Evolutionary conservation across 768 basidiomycete genomes (phyloP), one percentile per base, ranked within the genome.

Genomic region (Naganishia kalamii): DNA sequence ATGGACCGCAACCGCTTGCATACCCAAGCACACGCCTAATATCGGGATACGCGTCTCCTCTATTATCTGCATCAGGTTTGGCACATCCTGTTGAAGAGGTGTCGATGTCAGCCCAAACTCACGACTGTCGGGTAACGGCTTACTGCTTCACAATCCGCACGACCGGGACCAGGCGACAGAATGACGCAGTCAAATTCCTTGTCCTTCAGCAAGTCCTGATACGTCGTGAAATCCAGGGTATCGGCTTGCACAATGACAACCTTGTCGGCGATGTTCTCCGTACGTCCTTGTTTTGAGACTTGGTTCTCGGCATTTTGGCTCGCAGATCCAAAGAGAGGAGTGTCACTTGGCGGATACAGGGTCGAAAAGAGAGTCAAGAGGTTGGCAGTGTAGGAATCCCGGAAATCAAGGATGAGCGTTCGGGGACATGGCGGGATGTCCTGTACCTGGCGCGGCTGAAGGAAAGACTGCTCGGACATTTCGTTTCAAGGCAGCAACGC

Each of bases 381-480:
- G 67, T 79, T 79, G 63, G 75, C 75, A 33, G 78, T 79, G 68
- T 77, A 79, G 0, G 75, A 77, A 65, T 79, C 78, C 57, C 78
- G 78, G 54, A 75, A 79, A 50, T 79, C 78, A 51, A 79, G 60
- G 6, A 79, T 75, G 23, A 77, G 66, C 6, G 74, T 75, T 51
- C 77, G 37, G 5, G 78, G 76, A 19, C 78, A 70, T 13, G 73
- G 72, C 5, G 66, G 63, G 4, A 63, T 27, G 54, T 57, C 54
- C n/a, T 12, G 21, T 17, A 8, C 7, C 37, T n/a, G 37, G 4
- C 21, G 35, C n/a, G 33, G 32, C 19, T 21, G n/a, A n/a, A n/a
- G n/a, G n/a, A n/a, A n/a, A n/a, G n/a, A n/a, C n/a, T n/a, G n/a
- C n/a, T n/a, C n/a, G n/a, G n/a, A n/a, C n/a, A n/a, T n/a, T n/a